Conservation (phyloP, 768 basidiomycete species). For the Leccinum boreale region DNA sequence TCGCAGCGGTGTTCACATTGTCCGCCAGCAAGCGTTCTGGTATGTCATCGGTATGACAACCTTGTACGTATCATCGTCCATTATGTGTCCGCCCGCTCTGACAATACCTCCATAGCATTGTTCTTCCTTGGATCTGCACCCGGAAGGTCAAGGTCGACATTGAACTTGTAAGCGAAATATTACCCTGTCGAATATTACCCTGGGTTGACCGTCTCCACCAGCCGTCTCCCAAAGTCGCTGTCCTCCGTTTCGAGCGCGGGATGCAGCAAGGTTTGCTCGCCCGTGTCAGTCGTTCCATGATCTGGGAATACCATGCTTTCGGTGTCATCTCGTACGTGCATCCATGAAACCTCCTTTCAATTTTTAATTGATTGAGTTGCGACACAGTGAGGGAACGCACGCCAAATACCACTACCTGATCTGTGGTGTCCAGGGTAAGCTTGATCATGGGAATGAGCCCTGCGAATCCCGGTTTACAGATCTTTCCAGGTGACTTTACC, state of each 20-base stretch:
- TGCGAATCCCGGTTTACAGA: background rate
- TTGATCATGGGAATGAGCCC: background rate
- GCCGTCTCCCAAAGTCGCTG: conserved; percentile 78
- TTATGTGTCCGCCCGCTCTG: background rate
- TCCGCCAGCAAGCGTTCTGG: conserved; percentile 77
- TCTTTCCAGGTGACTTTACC: conserved; percentile 64
- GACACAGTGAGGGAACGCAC: conserved; percentile 59
- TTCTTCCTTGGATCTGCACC: conserved; percentile 73
- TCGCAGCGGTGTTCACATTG: conserved; percentile 47
- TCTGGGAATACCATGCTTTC: conserved; percentile 83
- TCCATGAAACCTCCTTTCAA: background rate
- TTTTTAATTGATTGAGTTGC: conserved; percentile 6
- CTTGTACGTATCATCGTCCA: conserved; percentile 45
- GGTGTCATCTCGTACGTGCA: conserved; percentile 66
- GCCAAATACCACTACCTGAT: conserved; percentile 80
- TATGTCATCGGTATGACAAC: conserved; percentile 69
- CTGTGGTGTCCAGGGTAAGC: conserved; percentile 66
- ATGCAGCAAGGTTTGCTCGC: conserved; percentile 82
- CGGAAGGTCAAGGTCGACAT: conserved; percentile 72
- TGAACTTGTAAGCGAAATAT: conserved; percentile 54
- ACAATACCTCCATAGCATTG: conserved; percentile 43
- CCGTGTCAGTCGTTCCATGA: conserved; percentile 65
- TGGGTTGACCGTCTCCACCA: conserved; percentile 26
- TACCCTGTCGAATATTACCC: background rate
- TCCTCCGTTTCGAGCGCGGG: conserved; percentile 75